phyloP scores from a whole-genome alignment of 805 yeast genomes.

The Yamadazyma endophytica region DNA sequence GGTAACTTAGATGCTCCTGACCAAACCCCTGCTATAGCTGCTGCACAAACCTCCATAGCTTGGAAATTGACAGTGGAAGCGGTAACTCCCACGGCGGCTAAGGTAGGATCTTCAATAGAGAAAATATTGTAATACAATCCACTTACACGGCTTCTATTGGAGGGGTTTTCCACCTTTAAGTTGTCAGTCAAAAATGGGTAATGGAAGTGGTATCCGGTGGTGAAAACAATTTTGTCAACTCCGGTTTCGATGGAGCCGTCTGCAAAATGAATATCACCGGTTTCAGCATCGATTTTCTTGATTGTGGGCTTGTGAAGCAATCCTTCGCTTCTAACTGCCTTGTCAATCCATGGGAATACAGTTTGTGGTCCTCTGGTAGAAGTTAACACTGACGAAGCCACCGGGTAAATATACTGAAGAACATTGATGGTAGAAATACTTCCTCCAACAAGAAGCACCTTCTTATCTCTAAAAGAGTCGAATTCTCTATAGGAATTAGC shows the following conservation, averaged over 20 bases:
- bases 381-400: constrained; percentile 21
- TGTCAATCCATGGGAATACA: constrained; percentile 32
- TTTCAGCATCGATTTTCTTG: constrained; percentile 15
- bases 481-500: constrained; percentile 53
- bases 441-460: constrained; percentile 42
- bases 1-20: constrained; percentile 37
- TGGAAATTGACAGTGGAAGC: constrained; percentile 44
- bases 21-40: constrained; percentile 60
- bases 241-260: constrained; percentile 22
- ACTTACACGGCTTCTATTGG: constrained; percentile 27
- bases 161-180: constrained; percentile 18
- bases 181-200: constrained; percentile 35
- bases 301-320: constrained; percentile 25
- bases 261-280: constrained; percentile 20
- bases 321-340: constrained; percentile 33
- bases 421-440: constrained; percentile 40
- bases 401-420: constrained; percentile 35
- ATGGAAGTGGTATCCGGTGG: constrained; percentile 50
- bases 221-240: constrained; percentile 40
- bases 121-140: constrained; percentile 38
- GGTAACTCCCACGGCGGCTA: constrained; percentile 38
- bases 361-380: constrained; percentile 24
- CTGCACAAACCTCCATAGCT: constrained; percentile 47
- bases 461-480: constrained; percentile 36
- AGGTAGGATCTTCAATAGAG: constrained; percentile 38